These are phyloP conservation scores for Pichia sp. DNA, from an alignment of 1,139 yeast genomes.

Conservation along the genomic window DNA sequence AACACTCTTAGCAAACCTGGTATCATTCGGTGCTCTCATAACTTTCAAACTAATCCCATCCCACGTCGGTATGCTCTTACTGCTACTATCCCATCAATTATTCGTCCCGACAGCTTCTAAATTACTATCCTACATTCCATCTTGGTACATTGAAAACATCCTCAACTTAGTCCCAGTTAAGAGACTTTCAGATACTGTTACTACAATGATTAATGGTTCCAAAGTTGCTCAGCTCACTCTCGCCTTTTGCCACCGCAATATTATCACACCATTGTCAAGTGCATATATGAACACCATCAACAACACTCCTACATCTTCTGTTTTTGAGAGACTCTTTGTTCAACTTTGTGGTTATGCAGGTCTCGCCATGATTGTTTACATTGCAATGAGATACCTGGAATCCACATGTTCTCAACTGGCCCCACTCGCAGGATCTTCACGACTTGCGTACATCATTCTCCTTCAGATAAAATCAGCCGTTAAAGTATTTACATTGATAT, in stretches of 20 bases:
- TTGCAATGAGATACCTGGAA: conserved; percentile 32
- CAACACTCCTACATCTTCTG: conserved; percentile 18
- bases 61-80: conserved; percentile 3
- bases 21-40: conserved; percentile 38
- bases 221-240: conserved; percentile 5
- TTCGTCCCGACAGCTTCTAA: no score
- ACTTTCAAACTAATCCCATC: conserved; percentile 51
- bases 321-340: conserved; percentile 16
- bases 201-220: neutral
- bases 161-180: no score
- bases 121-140: no score
- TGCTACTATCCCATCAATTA: no score
- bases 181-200: no score
- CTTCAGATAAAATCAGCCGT: conserved; percentile 55
- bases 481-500: conserved; percentile 69
- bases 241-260: conserved; percentile 6
- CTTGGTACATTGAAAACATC: no score
- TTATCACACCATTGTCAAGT: conserved; percentile 20
- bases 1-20: conserved; percentile 32
- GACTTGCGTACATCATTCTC: conserved; percentile 43
- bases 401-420: conserved; percentile 27
- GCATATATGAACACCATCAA: conserved; percentile 14
- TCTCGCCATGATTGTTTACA: conserved; percentile 28
- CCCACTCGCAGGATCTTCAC: conserved; percentile 42
- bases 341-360: conserved; percentile 34